These are phyloP conservation scores for Alternaria tenuissima DNA, from an alignment of 2,329 filamentous ascomycete genomes.

Conservation along the genomic window DNA sequence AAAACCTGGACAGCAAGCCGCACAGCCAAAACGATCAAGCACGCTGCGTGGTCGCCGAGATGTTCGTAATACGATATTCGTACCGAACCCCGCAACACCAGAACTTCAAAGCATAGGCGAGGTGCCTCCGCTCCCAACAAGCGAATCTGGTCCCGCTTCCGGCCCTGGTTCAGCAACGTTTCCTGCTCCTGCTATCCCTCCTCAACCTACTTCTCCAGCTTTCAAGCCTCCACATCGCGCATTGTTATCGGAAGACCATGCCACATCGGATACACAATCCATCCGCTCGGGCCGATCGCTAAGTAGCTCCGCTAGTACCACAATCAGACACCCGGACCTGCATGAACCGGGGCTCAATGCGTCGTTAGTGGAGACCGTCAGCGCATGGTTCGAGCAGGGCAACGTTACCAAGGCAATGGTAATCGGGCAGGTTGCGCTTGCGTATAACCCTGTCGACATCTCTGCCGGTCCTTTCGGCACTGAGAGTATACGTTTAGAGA, in stretches of 20 bases:
- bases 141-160: slow-evolving; percentile 23
- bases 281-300: slow-evolving; percentile 87
- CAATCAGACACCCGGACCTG: slow-evolving; percentile 81
- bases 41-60: slow-evolving; percentile 89
- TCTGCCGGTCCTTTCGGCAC: slow-evolving; percentile 51
- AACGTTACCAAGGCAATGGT: slow-evolving; percentile 75
- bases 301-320: slow-evolving; percentile 68
- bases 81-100: slow-evolving; percentile 61
- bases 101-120: slow-evolving; percentile 51
- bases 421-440: slow-evolving; percentile 87
- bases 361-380: slow-evolving; percentile 92
- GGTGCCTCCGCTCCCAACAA: slow-evolving; percentile 40
- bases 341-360: slow-evolving; percentile 81
- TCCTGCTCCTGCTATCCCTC: slow-evolving; percentile 34
- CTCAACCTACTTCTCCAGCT: slow-evolving; percentile 46
- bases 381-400: slow-evolving; percentile 80
- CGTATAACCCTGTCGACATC: slow-evolving; percentile 71
- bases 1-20: slow-evolving; percentile 57
- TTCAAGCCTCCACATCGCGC: slow-evolving; percentile 47
- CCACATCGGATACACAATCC: slow-evolving; percentile 84
- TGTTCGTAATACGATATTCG: slow-evolving; percentile 88
- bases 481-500: slow-evolving; percentile 82
- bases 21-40: slow-evolving; percentile 66
- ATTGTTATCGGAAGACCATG: slow-evolving; percentile 62
- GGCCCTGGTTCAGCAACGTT: slow-evolving; percentile 26